Evolutionary conservation across 129 eudicot genomes (phyloP), one percentile per base, ranked within the genome.

Genomic region (Pittosporum tobira): DNA sequence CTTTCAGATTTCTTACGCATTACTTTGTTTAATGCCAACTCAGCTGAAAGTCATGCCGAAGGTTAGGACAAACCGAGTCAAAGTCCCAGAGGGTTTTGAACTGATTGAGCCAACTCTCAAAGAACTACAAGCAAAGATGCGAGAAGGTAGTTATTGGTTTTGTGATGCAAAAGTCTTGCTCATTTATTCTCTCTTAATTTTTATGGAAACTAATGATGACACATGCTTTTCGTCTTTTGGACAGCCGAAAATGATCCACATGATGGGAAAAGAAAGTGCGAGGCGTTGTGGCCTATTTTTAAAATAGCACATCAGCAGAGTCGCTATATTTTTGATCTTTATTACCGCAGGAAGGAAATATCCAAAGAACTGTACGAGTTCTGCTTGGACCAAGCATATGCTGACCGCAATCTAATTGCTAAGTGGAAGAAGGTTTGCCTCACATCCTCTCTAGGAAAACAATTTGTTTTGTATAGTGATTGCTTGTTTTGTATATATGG

Each of bases 331-430:
- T 89, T 68, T 46, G 95, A 89, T 55, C 95, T 89, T 49, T 85
- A 89, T 51, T 76, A 85, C 64, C 76, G 79, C 34, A 85, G 95
- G 76, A 85, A 85, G 56, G 97, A 90, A 52, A 90, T 90, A 8
- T 84, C 95, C 1, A 68, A 57, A 48, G 97, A 85, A 29, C 46
- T 89, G 65, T 89, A 71, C 2, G 97, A 89, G 49, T 89, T 89
- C 71, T 84, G 97, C 76, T 75, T 89, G 85, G 97, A 89, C 64
- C 95, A 89, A 61, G 97, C 95, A 27, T 79, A 89, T 66, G 97
- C 85, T 40, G 97, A 89, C 48, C 79, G 77, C 0, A 89, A 89
- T 48, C 52, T 89, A 28, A 85, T 89, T 29, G 95, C 97, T 29
- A 89, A 89, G 74, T 89, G 97, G 97, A 89, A 89, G 62, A 89